A percentile compares a stretch with the other conserved stretches of the same genome.
phyloP scores from a whole-genome alignment of 2,329 filamentous ascomycete genomes.

The Epicoccum nigrum region DNA sequence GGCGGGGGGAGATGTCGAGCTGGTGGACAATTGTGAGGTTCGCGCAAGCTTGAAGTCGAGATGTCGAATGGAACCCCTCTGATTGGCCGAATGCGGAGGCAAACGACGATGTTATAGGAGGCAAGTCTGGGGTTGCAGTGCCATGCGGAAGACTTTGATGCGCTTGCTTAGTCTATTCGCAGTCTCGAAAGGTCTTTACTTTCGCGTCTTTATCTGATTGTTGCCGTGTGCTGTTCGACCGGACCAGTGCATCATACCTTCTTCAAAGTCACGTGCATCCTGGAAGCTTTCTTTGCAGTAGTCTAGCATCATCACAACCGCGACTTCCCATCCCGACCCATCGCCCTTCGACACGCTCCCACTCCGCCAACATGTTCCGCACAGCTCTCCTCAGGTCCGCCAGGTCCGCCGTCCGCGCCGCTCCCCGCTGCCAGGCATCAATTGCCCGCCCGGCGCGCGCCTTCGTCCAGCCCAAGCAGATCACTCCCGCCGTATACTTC shows the following conservation, averaged over 20 bases:
- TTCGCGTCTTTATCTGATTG: not conserved
- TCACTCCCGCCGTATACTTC: slow-evolving; percentile 67
- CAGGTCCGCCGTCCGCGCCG: slow-evolving; percentile 56
- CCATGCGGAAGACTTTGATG: not conserved
- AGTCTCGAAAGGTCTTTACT: not conserved
- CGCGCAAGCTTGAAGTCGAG: slow-evolving; percentile 25
- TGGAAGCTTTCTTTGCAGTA: slow-evolving; percentile 24
- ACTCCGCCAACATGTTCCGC: slow-evolving; percentile 77
- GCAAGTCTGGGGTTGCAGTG: slow-evolving; percentile 15
- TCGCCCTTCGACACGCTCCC: slow-evolving; percentile 25
- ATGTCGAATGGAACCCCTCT: slow-evolving; percentile 33
- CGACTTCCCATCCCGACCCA: slow-evolving; percentile 24
- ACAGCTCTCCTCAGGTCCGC: slow-evolving; percentile 81
- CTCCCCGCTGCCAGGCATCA: slow-evolving; percentile 51
- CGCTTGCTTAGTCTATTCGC: not conserved
- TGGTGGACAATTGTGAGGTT: slow-evolving; percentile 29
- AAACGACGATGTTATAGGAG: slow-evolving; percentile 13
- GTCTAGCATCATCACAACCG: slow-evolving; percentile 32
- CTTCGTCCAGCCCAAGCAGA: slow-evolving; percentile 66
- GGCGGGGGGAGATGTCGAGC: slow-evolving; percentile 28
- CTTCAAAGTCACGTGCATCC: slow-evolving; percentile 6
- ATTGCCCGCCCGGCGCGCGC: slow-evolving; percentile 67
- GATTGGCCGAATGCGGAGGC: slow-evolving; percentile 41
- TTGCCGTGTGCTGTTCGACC: slow-evolving; percentile 1
- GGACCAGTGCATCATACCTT: slow-evolving; percentile 1